Evolutionary conservation across 2,329 filamentous ascomycete species (phyloP), one percentile per base, ranked within the genome.

Genomic region (Nectriaceae sp.): DNA sequence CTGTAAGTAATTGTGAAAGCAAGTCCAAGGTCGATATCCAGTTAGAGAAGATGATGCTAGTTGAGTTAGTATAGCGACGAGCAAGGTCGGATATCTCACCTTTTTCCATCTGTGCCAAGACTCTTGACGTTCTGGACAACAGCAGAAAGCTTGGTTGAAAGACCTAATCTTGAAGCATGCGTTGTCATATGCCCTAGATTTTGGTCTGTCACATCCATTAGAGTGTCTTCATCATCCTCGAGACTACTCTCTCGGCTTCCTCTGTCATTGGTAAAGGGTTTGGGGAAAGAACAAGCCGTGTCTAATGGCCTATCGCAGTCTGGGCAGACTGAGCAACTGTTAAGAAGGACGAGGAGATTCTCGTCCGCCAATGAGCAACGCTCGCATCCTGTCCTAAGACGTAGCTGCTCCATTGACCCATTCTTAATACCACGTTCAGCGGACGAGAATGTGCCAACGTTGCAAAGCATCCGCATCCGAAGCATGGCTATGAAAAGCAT

Each of bases 1-100:
- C 13, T 10, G 11, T 35, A 18, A 46, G 37, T 13, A 47, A 22
- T 11, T 43, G 8, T 2, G 11, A 18, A 8, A 52, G 33, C 2
- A 18, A 19, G 40, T 52, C 46, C 5, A 52, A 8, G 8, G 50
- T 52, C 3, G 50, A 52, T 3, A 46, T 49, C 46, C 46, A 49
- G 46, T 47, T 44, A 3, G 50, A 52, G 20, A 52, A 49, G 5
- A 49, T 36, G 21, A 52, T 43, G 37, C 50, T 47, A 18, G n/a
- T 15, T 11, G 2, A 13, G 16, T 18, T 35, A 39, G 24, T 20
- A 5, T 2, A 35, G 15, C 10, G 6, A 11, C 4, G 5, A 13
- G 4, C 16, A 4, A 21, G 4, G 18, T 22, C n/a, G n/a, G 26
- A 18, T 6, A 4, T 40, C 43, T 35, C 16, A 49, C 46, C 49